These are phyloP conservation scores for Malassezia obtusa DNA, from an alignment of 1,284 basidiomycete species.

Conservation along the genomic window DNA sequence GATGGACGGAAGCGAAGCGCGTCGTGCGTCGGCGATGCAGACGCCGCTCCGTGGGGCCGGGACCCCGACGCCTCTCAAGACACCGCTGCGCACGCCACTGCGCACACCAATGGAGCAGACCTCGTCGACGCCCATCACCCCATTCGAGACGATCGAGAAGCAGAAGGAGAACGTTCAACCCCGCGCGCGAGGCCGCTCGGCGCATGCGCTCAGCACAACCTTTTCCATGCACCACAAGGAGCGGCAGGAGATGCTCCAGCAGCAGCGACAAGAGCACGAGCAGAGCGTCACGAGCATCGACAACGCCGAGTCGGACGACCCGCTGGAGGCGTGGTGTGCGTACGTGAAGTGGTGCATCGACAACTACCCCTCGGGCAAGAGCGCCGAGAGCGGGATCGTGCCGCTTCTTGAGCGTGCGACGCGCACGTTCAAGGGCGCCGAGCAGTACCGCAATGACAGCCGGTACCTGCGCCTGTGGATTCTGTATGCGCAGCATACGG, in stretches of 20 bases:
- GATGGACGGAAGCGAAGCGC: constrained; percentile 2
- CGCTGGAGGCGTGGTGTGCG: constrained; percentile 40
- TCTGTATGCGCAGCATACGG: constrained; percentile 54
- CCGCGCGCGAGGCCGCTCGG: constrained; percentile 54
- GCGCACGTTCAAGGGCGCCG: constrained; percentile 66
- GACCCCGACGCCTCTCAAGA: constrained; percentile 26
- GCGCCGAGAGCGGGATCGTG: constrained; percentile 55
- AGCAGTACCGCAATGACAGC: constrained; percentile 70
- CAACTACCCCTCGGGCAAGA: constrained; percentile 57
- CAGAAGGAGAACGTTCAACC: constrained; percentile 59
- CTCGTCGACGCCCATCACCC: constrained; percentile 44
- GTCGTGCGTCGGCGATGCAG: constrained; percentile 3
- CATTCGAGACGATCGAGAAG: constrained; percentile 50
- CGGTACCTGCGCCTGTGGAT: constrained; percentile 84
- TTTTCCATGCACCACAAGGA: constrained; percentile 38
- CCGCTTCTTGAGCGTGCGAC: constrained; percentile 68
- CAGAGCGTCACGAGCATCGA: constrained; percentile 19
- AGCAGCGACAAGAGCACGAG: constrained; percentile 33
- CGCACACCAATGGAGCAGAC: constrained; percentile 36
- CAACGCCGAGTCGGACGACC: constrained; percentile 33
- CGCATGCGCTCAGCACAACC: constrained; percentile 52
- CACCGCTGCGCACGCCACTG: constrained; percentile 37
- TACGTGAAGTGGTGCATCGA: constrained; percentile 63
- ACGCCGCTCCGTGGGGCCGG: not conserved
- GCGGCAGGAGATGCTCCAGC: constrained; percentile 27